Evolutionary conservation across 176 grass and related monocot genomes (phyloP).

Genomic region (Oryza officinalis): DNA sequence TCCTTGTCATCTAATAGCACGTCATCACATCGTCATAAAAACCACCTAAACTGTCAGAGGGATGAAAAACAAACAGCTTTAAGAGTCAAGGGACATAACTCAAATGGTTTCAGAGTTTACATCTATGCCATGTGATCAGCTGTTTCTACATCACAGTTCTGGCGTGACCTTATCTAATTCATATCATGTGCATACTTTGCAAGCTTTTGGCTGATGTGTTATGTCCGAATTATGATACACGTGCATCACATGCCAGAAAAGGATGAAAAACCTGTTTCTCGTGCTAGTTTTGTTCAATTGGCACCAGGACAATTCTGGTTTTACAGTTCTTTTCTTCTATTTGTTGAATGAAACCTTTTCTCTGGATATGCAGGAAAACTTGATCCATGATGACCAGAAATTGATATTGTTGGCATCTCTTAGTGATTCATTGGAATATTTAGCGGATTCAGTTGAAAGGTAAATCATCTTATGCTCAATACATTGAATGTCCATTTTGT

Average conservation of each 20-base stretch:
- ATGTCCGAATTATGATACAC: not conserved
- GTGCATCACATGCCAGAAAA: not conserved
- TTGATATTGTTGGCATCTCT: constrained; percentile 92
- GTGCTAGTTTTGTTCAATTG: constrained; percentile 6
- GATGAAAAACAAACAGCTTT: not conserved
- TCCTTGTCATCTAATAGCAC: too few species aligned
- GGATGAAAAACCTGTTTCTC: not conserved
- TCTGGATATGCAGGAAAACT: constrained; percentile 66
- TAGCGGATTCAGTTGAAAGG: constrained; percentile 98
- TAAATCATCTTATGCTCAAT: constrained; percentile 42
- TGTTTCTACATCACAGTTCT: constrained; percentile 1
- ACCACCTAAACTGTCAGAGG: too few species aligned
- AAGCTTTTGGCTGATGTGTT: not conserved
- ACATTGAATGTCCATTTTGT: constrained; percentile 17
- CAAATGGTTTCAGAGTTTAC: not conserved
- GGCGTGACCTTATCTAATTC: not conserved
- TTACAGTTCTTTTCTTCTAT: not conserved
- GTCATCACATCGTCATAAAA: too few species aligned
- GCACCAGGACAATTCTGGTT: not conserved
- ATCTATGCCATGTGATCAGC: not conserved
- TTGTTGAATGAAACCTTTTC: constrained; percentile 12
- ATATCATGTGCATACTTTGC: not conserved
- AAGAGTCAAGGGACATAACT: not conserved
- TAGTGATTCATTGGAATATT: constrained; percentile 94
- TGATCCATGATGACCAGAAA: constrained; percentile 98